These are phyloP conservation scores for Pleurotus sapidus DNA, from an alignment of 768 basidiomycete genomes.

Conservation along the genomic window DNA sequence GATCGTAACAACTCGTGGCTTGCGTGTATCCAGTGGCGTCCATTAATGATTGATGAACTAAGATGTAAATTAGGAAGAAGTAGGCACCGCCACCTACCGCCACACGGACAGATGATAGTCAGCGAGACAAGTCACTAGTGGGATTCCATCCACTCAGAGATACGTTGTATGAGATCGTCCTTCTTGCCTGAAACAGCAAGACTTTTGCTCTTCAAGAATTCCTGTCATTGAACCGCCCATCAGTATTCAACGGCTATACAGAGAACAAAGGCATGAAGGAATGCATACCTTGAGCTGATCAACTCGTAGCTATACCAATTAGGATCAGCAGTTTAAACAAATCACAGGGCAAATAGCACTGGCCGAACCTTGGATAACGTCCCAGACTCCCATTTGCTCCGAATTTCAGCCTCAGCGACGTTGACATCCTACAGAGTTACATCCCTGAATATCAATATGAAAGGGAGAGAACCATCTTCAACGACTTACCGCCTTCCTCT, in stretches of 20 bases:
- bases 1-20: no score
- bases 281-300: conserved; percentile 71
- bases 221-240: conserved; percentile 32
- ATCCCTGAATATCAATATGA: neutral
- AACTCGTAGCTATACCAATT: conserved; percentile 55
- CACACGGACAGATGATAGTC: neutral
- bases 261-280: conserved; percentile 1
- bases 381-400: conserved; percentile 59
- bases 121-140: conserved; percentile 17
- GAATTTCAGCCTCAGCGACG: conserved; percentile 72
- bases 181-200: conserved; percentile 66
- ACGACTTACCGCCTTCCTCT: conserved; percentile 68
- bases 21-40: no score
- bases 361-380: conserved; percentile 61
- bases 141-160: conserved; percentile 57
- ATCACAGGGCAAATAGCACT: neutral
- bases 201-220: conserved; percentile 72
- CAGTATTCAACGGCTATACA: conserved; percentile 2
- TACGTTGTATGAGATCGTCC: conserved; percentile 65
- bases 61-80: neutral
- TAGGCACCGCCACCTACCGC: neutral
- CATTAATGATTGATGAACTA: neutral
- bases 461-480: conserved; percentile 7
- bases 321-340: neutral
- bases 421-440: conserved; percentile 45